These are phyloP conservation scores for Pecoramyces ruminantium DNA, from an alignment of 192 early-diverging fungal species.

Conservation along the genomic window DNA sequence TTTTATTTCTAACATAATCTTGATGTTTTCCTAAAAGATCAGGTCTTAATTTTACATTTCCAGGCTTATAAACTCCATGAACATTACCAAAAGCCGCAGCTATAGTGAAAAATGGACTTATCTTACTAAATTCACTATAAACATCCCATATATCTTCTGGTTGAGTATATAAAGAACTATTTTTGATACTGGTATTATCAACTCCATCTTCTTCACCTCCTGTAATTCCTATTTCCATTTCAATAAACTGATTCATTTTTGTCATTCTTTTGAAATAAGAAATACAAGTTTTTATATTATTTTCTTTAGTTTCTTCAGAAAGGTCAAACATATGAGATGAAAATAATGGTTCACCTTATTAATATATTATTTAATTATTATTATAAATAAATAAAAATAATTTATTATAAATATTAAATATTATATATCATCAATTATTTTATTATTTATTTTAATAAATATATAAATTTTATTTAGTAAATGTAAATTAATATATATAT, in stretches of 20 bases:
- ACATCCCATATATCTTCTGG: slow-evolving; percentile 93
- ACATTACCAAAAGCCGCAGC: slow-evolving; percentile 92
- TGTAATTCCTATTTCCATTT: slow-evolving; percentile 98
- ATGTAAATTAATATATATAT: no score
- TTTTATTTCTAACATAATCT: slow-evolving; percentile 54
- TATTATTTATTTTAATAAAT: no score
- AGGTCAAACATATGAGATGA: slow-evolving; percentile 99
- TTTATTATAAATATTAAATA: no score
- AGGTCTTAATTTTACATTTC: slow-evolving; percentile 86
- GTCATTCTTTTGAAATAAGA: slow-evolving; percentile 86
- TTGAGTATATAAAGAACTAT: slow-evolving; percentile 79
- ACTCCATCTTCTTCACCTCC: slow-evolving; percentile 98
- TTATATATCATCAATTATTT: no score
- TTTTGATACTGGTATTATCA: slow-evolving; percentile 84
- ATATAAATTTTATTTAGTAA: no score
- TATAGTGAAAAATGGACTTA: slow-evolving; percentile 66
- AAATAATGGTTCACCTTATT: slow-evolving; percentile 85
- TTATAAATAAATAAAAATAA: no score
- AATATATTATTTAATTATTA: slow-evolving; percentile 6
- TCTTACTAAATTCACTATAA: slow-evolving; percentile 64
- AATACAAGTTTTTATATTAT: slow-evolving; percentile 79
- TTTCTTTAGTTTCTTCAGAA: slow-evolving; percentile 79
- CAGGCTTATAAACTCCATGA: slow-evolving; percentile 89
- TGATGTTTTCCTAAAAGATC: slow-evolving; percentile 86
- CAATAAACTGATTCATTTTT: slow-evolving; percentile 68